Evolutionary conservation across 2,329 filamentous ascomycete genomes (phyloP), one percentile per base, ranked within the genome.

Genomic region (Arthrobotrys sinensis): DNA sequence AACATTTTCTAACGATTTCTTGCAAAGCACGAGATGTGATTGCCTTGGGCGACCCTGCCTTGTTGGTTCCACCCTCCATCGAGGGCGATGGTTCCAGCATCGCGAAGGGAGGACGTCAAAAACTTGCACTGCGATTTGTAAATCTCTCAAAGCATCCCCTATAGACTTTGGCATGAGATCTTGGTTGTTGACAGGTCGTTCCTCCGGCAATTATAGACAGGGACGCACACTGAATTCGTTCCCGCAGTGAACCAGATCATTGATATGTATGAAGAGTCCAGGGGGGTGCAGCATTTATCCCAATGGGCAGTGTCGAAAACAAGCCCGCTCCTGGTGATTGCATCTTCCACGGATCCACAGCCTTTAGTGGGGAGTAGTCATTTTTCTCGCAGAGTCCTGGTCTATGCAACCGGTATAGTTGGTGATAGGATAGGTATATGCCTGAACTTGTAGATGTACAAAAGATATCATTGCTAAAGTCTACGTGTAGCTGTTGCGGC

Each of bases 201-300:
- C 1, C 38, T 3, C 12, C 19, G 19, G 16, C 12, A 11, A n/a
- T 28, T 32, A 21, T 46, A 78, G 75, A 63, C 63, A 3, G 63
- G 53, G 7, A 50, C 62, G 8, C 43, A 78, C 36, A 63, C 67
- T n/a, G 62, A 68, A 7, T 78, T 78, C 46, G 63, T 57, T 24
- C 67, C 75, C 4, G 75, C 75, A 1, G 62, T 65, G 16, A 40
- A 55, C 36, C 52, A 72, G 19, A 72, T 78, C 52, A 45, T 72
- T 14, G 63, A 68, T 24, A 68, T 78, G 45, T 78, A 67, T 52
- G 67, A 78, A 67, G 75, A 78, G 52, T 71, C 75, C 11, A 36
- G 21, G 11, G 62, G 32, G 19, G 62, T 68, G 10, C 67, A 64
- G 52, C 45, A 67, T 19, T 14, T 72, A 57, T 72, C 67, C 1